Evolutionary conservation across 1,284 basidiomycete species (phyloP).

Genomic region (Sanghuangporus baumii): DNA sequence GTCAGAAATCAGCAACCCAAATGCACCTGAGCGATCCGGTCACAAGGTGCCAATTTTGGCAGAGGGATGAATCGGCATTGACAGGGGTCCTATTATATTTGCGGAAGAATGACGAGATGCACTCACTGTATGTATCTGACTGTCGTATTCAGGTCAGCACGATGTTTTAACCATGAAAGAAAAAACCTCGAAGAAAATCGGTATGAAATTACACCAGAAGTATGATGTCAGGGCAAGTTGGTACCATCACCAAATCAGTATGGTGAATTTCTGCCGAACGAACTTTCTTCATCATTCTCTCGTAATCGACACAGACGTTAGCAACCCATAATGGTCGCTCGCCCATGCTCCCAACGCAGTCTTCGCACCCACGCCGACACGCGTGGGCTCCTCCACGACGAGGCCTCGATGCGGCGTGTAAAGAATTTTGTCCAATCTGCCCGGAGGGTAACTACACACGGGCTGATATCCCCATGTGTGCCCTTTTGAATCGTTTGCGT

Average conservation of each 20-base stretch:
- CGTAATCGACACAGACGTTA: constrained; percentile 37
- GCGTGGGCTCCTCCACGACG: constrained; percentile 41
- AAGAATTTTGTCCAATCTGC: constrained; percentile 60
- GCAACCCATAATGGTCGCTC: constrained; percentile 62
- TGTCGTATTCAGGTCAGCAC: neutral
- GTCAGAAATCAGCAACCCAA: too few relatives aligned
- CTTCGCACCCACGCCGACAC: constrained; percentile 50
- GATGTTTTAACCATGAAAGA: neutral
- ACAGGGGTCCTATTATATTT: too few relatives aligned
- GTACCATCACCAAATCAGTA: neutral
- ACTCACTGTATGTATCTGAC: neutral
- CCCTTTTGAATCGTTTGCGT: constrained; percentile 35
- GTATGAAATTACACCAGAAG: neutral
- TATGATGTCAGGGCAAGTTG: neutral
- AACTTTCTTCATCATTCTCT: constrained; percentile 4
- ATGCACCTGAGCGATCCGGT: too few relatives aligned
- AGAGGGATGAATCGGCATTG: too few relatives aligned
- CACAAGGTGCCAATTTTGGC: too few relatives aligned
- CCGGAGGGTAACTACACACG: constrained; percentile 37
- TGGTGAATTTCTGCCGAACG: neutral
- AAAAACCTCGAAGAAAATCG: neutral
- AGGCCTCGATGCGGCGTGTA: constrained; percentile 32
- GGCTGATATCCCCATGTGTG: constrained; percentile 67
- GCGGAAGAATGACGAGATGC: neutral
- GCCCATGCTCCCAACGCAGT: constrained; percentile 40